Evolutionary conservation across 371 early-diverging fungal species (phyloP), one percentile per base, ranked within the genome.

Genomic region (Mortierella polycephala): DNA sequence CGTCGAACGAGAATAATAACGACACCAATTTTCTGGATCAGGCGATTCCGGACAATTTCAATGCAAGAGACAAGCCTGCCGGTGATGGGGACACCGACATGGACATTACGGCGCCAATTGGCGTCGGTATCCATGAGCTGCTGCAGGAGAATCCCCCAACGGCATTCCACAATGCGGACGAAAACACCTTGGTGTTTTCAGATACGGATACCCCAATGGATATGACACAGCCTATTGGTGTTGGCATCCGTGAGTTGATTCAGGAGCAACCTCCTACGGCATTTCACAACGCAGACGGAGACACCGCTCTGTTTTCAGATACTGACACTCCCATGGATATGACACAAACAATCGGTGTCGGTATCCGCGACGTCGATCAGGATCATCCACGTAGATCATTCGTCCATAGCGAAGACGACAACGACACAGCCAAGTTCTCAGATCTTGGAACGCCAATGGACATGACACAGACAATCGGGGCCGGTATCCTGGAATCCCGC

Each of bases 91-190:
- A 71, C 45, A 67, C 67, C 1, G 77, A 77, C 13, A 76, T 76
- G 76, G 70, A 75, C 20, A 75, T 75, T 11, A 75, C 75, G 14
- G 64, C 75, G 3, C 75, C 75, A 1, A 75, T 75, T 14, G 71
- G 62, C 4, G 57, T 54, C 16, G 80, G 80, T 14, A 79, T 79
- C 14, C 80, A 69, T 21, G 74, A 64, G 7, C 42, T 71, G 10
- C 59, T 61, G 3, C 77, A 57, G 40, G 77, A 71, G 57, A 41
- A 64, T 20, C 71, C 72, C 7, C 71, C 77, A 8, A 62, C 60
- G 4, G 60, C 72, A 11, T 77, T 77, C 47, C 68, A 60, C 13
- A 8, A 60, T 7, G 62, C 50, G 9, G 77, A 56, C 30, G 77
- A 77, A 16, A 44, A 68, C 52, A 71, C 71, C 0, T 60, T 64